Evolutionary conservation across 2,329 filamentous ascomycete species (phyloP).

Genomic region (Apiospora aurea): DNA sequence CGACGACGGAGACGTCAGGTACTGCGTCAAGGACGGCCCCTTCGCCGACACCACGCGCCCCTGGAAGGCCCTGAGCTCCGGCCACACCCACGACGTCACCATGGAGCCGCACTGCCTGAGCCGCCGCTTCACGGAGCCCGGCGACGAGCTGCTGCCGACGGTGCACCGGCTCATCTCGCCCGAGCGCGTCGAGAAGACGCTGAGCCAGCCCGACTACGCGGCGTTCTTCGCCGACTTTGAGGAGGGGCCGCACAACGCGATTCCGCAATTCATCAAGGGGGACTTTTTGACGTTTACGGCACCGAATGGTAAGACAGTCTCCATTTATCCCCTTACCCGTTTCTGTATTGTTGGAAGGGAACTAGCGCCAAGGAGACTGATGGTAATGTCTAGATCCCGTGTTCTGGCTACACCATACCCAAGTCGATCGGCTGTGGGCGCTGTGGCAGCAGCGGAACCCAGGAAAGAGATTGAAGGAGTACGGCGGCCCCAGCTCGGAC

Average conservation of each 20-base stretch:
- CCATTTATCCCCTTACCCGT: too few species aligned
- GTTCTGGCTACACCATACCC: conserved; percentile 8
- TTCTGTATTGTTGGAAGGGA: neutral
- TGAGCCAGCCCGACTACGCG: neutral
- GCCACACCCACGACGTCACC: neutral
- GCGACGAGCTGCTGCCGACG: neutral
- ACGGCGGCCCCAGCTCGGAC: too few species aligned
- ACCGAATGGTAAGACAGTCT: neutral
- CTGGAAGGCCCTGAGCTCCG: neutral
- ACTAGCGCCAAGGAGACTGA: too few species aligned
- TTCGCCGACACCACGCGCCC: neutral
- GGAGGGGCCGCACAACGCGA: neutral
- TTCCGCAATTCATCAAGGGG: neutral
- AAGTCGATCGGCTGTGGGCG: neutral
- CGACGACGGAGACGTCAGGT: too few species aligned
- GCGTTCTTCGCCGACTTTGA: neutral
- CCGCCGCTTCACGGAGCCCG: neutral
- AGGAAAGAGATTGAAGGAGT: too few species aligned
- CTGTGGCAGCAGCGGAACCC: conserved; percentile 7
- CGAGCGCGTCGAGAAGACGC: neutral
- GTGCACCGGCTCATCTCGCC: neutral
- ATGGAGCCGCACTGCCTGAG: neutral
- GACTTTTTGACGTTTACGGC: neutral
- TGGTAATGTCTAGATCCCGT: neutral
- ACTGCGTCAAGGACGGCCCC: neutral